phyloP scores from a whole-genome alignment of 2,329 filamentous ascomycete species.

The Trichocomaceae sp. region DNA sequence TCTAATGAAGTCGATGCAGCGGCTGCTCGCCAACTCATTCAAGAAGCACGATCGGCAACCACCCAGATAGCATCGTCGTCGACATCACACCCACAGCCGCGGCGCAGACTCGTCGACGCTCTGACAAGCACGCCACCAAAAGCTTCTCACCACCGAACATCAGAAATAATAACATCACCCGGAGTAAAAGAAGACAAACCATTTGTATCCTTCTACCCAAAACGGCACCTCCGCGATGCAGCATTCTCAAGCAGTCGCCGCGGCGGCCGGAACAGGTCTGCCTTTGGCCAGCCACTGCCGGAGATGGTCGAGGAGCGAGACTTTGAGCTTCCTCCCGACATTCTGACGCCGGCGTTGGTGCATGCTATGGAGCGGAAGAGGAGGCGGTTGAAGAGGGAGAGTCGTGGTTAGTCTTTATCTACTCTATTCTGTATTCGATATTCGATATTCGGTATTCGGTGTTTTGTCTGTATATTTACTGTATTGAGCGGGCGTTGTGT shows the following conservation, averaged over 20 bases:
- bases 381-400: constrained; percentile 29
- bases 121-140: constrained; percentile 7
- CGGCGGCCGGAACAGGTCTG: constrained; percentile 61
- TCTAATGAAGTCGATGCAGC: constrained; percentile 65
- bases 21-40: constrained; percentile 67
- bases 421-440: no score
- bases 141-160: neutral
- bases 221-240: constrained; percentile 70
- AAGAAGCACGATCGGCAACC: constrained; percentile 58
- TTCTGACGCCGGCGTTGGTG: constrained; percentile 40
- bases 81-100: constrained; percentile 1
- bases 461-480: no score
- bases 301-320: constrained; percentile 59
- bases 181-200: constrained; percentile 40
- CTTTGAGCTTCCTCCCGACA: constrained; percentile 66
- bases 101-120: constrained; percentile 10
- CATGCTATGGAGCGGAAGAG: constrained; percentile 35
- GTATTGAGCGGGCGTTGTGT: no score
- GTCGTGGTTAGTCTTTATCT: constrained; percentile 11
- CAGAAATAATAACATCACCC: neutral
- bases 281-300: constrained; percentile 76
- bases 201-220: constrained; percentile 81
- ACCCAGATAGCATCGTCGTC: constrained; percentile 16
- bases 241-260: constrained; percentile 68
- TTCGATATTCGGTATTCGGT: no score